Base-by-base conservation (phyloP, 768 basidiomycete species). In the Hypsizygus marmoreus region DNA sequence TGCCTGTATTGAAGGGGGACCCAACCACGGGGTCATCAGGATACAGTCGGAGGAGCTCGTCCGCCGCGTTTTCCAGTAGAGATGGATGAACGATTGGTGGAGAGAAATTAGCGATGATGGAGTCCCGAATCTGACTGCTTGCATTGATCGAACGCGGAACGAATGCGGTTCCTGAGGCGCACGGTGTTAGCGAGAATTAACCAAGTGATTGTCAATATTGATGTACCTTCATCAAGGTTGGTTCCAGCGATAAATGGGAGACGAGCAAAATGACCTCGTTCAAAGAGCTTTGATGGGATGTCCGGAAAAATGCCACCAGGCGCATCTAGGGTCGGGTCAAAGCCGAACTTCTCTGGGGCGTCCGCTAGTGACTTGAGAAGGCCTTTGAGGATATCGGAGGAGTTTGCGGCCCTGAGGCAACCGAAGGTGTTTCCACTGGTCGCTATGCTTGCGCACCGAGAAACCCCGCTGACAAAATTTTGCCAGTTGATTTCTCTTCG, bases 161-260 rank as follows among this genome's bases (percentile, higher is more conserved):
- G 29, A 70, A 70, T 4, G 42, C 1, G 0, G 73, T 73, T 1
- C 68, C 73, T 74, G 30, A 22, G 20, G 1, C 7, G 28, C 10
- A 20, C 30, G 28, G 6, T 54, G 19, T n/a, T n/a, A n/a, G n/a
- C n/a, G n/a, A n/a, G n/a, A n/a, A n/a, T n/a, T n/a, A n/a, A n/a
- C n/a, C n/a, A n/a, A n/a, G n/a, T n/a, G n/a, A n/a, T n/a, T n/a
- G n/a, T n/a, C n/a, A n/a, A n/a, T n/a, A n/a, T n/a, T n/a, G n/a
- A 44, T 33, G 6, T 17, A 72, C 76, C 76, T 64, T 78, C 76
- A 50, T 77, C 75, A n/a, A 69, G 57, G 43, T 63, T 66, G 3
- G 68, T 70, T 13, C 75, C 76, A 19, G 72, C 59, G 17, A 77
- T 75, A 50, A 74, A 73, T 0, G 76, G 75, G 4, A 77, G 22